Evolutionary conservation across 768 basidiomycete genomes (phyloP).

Genomic region (Neoboletus magnificus): DNA sequence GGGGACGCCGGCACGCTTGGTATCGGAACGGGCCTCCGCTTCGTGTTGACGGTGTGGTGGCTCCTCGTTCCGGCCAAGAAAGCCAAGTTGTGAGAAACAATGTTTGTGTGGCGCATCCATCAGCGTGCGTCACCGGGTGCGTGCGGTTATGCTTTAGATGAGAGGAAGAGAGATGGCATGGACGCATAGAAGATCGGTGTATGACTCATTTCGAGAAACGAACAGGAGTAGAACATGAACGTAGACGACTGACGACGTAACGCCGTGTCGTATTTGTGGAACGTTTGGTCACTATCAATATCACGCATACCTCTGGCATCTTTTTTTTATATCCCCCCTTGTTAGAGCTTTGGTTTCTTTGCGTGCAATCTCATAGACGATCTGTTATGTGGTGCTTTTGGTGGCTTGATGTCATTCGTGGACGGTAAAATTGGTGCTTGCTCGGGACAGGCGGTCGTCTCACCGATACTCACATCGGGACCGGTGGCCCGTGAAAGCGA

Average conservation of each 20-base stretch:
- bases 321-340: too few relatives aligned
- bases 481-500: too few relatives aligned
- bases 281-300: neutral
- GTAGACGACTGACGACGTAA: slow-evolving; percentile 10
- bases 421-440: too few relatives aligned
- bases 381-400: too few relatives aligned
- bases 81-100: slow-evolving; percentile 1
- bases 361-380: too few relatives aligned
- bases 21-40: slow-evolving; percentile 58
- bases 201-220: neutral
- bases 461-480: too few relatives aligned
- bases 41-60: slow-evolving; percentile 64
- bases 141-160: neutral
- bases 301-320: too few relatives aligned
- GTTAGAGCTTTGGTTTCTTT: too few relatives aligned
- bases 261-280: slow-evolving; percentile 9
- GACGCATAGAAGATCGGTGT: neutral
- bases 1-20: slow-evolving; percentile 67
- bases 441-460: too few relatives aligned
- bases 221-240: neutral
- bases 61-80: slow-evolving; percentile 49
- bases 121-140: neutral
- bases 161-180: neutral
- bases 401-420: too few relatives aligned
- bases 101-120: neutral